Percentiles rank a stretch among this genome's conserved stretches.
These are phyloP conservation scores for Phytophthora pluvialis DNA, from an alignment of 352 stramenopile genomes.

Conservation along the genomic window DNA sequence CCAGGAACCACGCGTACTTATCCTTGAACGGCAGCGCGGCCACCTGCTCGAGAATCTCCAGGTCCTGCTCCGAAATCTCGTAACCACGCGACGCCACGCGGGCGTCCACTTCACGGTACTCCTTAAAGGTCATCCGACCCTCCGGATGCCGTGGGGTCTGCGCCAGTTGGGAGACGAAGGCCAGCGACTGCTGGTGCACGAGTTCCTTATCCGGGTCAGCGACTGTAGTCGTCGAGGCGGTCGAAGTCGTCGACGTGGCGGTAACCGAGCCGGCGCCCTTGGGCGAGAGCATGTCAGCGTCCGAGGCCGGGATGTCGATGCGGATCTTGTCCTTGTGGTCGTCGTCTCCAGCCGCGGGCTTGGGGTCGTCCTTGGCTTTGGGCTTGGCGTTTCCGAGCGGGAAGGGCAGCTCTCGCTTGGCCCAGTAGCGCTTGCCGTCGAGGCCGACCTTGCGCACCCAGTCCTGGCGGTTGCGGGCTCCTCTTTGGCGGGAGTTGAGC, in stretches of 20 bases:
- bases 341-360: slow-evolving; percentile 11
- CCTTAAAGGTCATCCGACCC: slow-evolving; percentile 89
- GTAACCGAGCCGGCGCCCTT: slow-evolving; percentile 24
- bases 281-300: slow-evolving; percentile 54
- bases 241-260: slow-evolving; percentile 24
- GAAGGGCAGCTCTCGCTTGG: slow-evolving; percentile 71
- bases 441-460: slow-evolving; percentile 85
- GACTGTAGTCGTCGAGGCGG: slow-evolving; percentile 1
- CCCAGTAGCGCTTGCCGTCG: slow-evolving; percentile 88
- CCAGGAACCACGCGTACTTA: slow-evolving; percentile 89
- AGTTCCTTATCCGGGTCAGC: slow-evolving; percentile 60
- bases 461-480: slow-evolving; percentile 80
- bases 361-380: slow-evolving; percentile 21
- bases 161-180: slow-evolving; percentile 86
- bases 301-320: slow-evolving; percentile 51
- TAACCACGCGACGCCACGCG: slow-evolving; percentile 85
- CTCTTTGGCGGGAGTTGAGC: slow-evolving; percentile 83
- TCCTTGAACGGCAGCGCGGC: slow-evolving; percentile 87
- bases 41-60: slow-evolving; percentile 88
- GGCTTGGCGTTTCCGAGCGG: slow-evolving; percentile 44
- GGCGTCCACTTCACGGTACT: slow-evolving; percentile 88
- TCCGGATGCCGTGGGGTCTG: slow-evolving; percentile 83
- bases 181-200: slow-evolving; percentile 81
- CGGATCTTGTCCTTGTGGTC: slow-evolving; percentile 26
- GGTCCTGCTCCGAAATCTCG: slow-evolving; percentile 88